phyloP scores from a whole-genome alignment of 805 yeast species.

The Yamadazyma scolyti region DNA sequence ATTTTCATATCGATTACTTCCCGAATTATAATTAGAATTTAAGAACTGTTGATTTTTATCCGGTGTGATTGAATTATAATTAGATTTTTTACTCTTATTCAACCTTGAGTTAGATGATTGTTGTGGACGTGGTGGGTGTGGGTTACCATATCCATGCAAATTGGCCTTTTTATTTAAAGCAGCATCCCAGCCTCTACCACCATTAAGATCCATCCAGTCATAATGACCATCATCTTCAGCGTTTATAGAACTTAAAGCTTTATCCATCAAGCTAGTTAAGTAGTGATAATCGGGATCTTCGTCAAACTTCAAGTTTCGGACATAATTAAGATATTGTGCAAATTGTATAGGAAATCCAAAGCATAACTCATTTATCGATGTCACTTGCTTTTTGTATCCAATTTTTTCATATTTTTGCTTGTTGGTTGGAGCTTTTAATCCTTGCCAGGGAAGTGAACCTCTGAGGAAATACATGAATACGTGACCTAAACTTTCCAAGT shows the following conservation, averaged over 20 bases:
- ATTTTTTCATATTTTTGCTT: conserved; percentile 80
- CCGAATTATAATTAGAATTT: conserved; percentile 9
- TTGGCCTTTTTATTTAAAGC: conserved; percentile 72
- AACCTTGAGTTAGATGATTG: conserved; percentile 11
- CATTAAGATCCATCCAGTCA: conserved; percentile 79
- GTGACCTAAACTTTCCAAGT: conserved; percentile 77
- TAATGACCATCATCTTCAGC: conserved; percentile 52
- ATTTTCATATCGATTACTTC: conserved; percentile 15
- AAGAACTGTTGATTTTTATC: conserved; percentile 14
- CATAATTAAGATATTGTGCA: conserved; percentile 68
- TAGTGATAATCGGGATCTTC: conserved; percentile 80
- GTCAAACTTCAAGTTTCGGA: conserved; percentile 67
- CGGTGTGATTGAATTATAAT: conserved; percentile 14
- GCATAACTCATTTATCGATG: conserved; percentile 60
- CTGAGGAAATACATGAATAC: conserved; percentile 75
- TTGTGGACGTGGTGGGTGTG: conserved; percentile 47
- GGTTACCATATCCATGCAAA: conserved; percentile 78
- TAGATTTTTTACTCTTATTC: conserved; percentile 14
- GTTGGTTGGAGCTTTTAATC: conserved; percentile 84
- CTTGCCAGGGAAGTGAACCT: conserved; percentile 87
- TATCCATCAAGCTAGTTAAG: conserved; percentile 70
- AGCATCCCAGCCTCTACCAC: conserved; percentile 82
- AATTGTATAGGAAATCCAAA: conserved; percentile 68
- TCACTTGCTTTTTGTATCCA: conserved; percentile 73
- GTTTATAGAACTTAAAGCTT: conserved; percentile 63